Base-by-base conservation (phyloP, 83 land plant species). In the Picea abies region DNA sequence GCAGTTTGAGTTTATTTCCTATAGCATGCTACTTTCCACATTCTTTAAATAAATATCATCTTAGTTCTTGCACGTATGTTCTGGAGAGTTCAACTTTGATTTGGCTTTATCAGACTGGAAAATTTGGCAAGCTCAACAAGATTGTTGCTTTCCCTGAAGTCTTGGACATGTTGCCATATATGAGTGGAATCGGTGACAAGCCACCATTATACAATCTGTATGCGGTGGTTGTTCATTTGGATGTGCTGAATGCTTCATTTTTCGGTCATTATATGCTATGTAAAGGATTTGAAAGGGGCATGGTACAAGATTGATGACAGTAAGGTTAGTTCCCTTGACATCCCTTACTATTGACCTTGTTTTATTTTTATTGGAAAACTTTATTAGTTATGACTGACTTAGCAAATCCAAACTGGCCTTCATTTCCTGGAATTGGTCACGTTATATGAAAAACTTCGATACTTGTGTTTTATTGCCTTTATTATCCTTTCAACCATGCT, bases 121-220 rank as follows among this genome's bases (percentile, higher is more conserved):
- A 61, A 82, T 64, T 87, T 80, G 82, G 93, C 81, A 80, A 81
- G 88, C 72, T 93, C 86, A 69, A 90, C 91, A 72, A 84, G 86
- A 22, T 67, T 85, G 77, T 91, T 84, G 83, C 85, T 80, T 71
- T 92, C 85, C 85, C 90, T 79, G 85, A 77, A 84, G 88, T 82
- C 49, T 78, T 86, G 80, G 86, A 88, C 81, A 83, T 90, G 84
- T 35, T 82, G 49, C 88, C 87, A 29, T 87, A 86, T 61, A 91
- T 91, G 79, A 86, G 83, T 63, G 89, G 86, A 70, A 86, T 80
- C 58, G 92, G 85, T 81, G 92, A 91, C 64, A 64, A 65, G 72
- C 90, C 88, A 85, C 87, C 80, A 72, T 81, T 83, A 49, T 92
- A 83, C 86, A 80, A 81, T 15, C 81, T 87, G 16, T 87, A 87